A percentile compares a stretch with the other conserved stretches of the same genome.
Conservation (phyloP, 2,329 filamentous ascomycete genomes). For the Diplodia sapinea region DNA sequence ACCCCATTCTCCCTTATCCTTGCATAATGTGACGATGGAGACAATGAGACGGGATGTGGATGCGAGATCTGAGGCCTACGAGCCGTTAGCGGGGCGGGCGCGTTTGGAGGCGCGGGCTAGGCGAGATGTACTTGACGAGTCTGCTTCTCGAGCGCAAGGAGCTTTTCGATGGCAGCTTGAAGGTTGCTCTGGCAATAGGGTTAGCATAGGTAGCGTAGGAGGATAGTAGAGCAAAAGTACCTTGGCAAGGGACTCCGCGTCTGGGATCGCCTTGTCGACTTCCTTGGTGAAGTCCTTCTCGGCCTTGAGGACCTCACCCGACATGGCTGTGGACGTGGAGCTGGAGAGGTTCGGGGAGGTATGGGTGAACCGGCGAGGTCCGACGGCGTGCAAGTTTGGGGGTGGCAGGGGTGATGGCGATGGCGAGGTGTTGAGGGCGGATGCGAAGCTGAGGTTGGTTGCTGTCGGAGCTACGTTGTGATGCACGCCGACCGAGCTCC, state of each 20-base stretch:
- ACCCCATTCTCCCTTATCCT: constrained; percentile 89
- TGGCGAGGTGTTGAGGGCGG: constrained; percentile 17
- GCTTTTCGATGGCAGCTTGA: constrained; percentile 89
- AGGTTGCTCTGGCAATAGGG: constrained; percentile 67
- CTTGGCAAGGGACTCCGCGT: constrained; percentile 88
- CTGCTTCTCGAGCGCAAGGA: constrained; percentile 91
- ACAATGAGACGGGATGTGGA: constrained; percentile 90
- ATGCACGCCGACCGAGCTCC: constrained; percentile 31
- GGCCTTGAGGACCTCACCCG: constrained; percentile 80
- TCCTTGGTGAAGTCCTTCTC: constrained; percentile 99
- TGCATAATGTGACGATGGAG: constrained; percentile 91
- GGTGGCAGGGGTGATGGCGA: constrained; percentile 6
- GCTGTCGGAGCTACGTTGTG: constrained; percentile 31
- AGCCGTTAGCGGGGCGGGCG: constrained; percentile 35
- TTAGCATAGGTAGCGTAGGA: constrained; percentile 34
- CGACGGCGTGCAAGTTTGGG: background rate
- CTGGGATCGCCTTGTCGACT: constrained; percentile 86
- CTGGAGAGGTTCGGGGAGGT: background rate
- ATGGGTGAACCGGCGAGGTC: background rate
- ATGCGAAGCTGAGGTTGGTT: constrained; percentile 29
- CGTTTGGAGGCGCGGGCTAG: constrained; percentile 9
- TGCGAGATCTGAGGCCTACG: constrained; percentile 88
- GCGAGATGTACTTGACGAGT: constrained; percentile 76
- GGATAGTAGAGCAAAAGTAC: constrained; percentile 54
- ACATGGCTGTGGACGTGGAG: constrained; percentile 61